Conservation (phyloP, 345 rosid species). For the Murraya paniculata region DNA sequence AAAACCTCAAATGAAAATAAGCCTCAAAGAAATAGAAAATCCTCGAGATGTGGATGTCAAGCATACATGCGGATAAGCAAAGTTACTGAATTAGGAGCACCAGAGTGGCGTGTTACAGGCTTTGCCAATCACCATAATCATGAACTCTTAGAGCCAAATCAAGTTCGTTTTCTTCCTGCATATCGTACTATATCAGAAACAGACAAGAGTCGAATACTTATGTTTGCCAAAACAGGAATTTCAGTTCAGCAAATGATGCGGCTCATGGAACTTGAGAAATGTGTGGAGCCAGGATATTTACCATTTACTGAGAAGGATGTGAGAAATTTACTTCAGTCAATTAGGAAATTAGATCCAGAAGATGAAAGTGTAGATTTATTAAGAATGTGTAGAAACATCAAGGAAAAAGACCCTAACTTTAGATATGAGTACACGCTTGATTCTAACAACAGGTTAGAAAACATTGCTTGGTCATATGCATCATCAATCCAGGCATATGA, state of each 20-base stretch:
- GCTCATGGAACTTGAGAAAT: conserved; percentile 96
- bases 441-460: conserved; percentile 63
- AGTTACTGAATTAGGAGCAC: conserved; percentile 59
- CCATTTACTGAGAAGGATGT: conserved; percentile 97
- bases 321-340: conserved; percentile 91
- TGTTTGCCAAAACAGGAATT: conserved; percentile 97
- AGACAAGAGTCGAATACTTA: conserved; percentile 84
- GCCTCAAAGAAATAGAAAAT: conserved; percentile 86
- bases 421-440: conserved; percentile 76
- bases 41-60: conserved; percentile 94
- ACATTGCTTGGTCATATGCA: conserved; percentile 92
- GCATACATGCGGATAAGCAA: conserved; percentile 88
- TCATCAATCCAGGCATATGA: conserved; percentile 84
- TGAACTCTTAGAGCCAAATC: conserved; percentile 83
- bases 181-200: conserved; percentile 87
- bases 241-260: conserved; percentile 99
- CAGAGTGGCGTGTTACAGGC: conserved; percentile 96
- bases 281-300: conserved; percentile 92
- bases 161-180: conserved; percentile 96
- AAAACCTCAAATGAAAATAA: conserved; percentile 65
- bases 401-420: conserved; percentile 91
- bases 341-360: conserved; percentile 76
- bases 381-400: conserved; percentile 85
- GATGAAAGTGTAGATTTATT: conserved; percentile 87
- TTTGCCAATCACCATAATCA: conserved; percentile 89